phyloP scores from a whole-genome alignment of 331 rosid genomes.

The Acacia pycnantha region DNA sequence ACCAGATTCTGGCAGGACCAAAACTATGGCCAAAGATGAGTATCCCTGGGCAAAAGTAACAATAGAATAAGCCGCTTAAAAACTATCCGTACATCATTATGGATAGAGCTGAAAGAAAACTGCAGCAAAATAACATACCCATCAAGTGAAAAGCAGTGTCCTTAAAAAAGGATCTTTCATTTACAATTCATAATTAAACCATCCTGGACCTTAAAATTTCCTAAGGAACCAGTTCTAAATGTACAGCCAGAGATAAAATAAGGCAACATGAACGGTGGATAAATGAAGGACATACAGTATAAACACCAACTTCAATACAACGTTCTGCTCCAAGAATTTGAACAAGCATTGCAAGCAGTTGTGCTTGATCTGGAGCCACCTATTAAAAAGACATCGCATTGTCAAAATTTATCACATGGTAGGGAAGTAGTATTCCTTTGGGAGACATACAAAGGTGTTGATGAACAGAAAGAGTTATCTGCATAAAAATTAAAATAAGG shows the following conservation, averaged over 20 bases:
- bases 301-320: slow-evolving; percentile 95
- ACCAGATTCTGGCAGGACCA: slow-evolving; percentile 90
- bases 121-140: neutral
- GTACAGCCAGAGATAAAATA: neutral
- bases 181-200: neutral
- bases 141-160: slow-evolving; percentile 5
- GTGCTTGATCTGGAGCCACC: slow-evolving; percentile 99
- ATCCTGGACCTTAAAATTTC: neutral
- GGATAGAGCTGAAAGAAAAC: neutral
- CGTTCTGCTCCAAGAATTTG: slow-evolving; percentile 87
- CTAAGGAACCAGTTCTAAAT: neutral
- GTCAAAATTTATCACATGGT: slow-evolving; percentile 32
- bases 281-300: slow-evolving; percentile 57
- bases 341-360: slow-evolving; percentile 90
- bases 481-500: slow-evolving; percentile 1
- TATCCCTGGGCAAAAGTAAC: slow-evolving; percentile 64
- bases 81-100: neutral
- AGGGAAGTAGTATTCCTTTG: slow-evolving; percentile 11
- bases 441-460: slow-evolving; percentile 4
- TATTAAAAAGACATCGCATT: slow-evolving; percentile 26
- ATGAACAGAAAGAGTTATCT: slow-evolving; percentile 5
- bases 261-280: neutral
- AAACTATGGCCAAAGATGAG: slow-evolving; percentile 83
- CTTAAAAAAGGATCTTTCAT: neutral
- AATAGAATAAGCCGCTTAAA: slow-evolving; percentile 4